Evolutionary conservation across 2,329 filamentous ascomycete genomes (phyloP).

Genomic region (Aotearoamyces nothofagi): DNA sequence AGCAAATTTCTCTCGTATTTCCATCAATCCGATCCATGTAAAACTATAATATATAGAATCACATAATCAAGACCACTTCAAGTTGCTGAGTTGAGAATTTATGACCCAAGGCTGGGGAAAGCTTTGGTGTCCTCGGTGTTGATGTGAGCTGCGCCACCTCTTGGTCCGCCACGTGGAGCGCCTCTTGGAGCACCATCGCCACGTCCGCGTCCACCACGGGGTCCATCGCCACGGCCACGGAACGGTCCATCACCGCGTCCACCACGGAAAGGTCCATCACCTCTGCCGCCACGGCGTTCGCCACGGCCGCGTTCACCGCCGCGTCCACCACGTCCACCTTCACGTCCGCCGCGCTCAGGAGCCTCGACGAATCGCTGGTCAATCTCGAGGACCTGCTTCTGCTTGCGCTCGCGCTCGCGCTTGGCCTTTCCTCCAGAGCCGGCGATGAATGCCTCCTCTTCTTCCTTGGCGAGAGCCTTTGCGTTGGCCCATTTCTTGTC

Average conservation of each 20-base stretch:
- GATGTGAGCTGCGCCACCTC: conserved; percentile 22
- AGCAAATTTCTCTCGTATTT: too few species aligned
- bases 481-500: conserved; percentile 90
- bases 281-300: conserved; percentile 28
- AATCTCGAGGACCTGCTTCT: conserved; percentile 80
- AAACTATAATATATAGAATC: too few species aligned
- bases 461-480: conserved; percentile 51
- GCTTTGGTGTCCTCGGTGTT: conserved; percentile 33
- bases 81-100: too few species aligned
- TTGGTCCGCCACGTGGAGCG: conserved; percentile 25
- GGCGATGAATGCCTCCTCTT: conserved; percentile 63
- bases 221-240: conserved; percentile 25
- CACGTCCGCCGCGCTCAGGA: conserved; percentile 40
- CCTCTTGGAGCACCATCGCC: conserved; percentile 29
- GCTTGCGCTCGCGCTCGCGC: conserved; percentile 81
- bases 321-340: conserved; percentile 33
- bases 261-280: conserved; percentile 35
- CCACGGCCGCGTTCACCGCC: conserved; percentile 30
- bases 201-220: conserved; percentile 29
- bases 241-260: conserved; percentile 31
- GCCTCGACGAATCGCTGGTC: conserved; percentile 71
- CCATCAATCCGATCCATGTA: too few species aligned
- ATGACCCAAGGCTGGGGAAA: conserved; percentile 34
- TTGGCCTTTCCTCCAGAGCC: conserved; percentile 60
- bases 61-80: too few species aligned